A percentile compares a stretch with the other conserved stretches of the same genome.
These are phyloP conservation scores for Microstegium vimineum DNA, from an alignment of 176 grass and related monocot species.

Conservation along the genomic window DNA sequence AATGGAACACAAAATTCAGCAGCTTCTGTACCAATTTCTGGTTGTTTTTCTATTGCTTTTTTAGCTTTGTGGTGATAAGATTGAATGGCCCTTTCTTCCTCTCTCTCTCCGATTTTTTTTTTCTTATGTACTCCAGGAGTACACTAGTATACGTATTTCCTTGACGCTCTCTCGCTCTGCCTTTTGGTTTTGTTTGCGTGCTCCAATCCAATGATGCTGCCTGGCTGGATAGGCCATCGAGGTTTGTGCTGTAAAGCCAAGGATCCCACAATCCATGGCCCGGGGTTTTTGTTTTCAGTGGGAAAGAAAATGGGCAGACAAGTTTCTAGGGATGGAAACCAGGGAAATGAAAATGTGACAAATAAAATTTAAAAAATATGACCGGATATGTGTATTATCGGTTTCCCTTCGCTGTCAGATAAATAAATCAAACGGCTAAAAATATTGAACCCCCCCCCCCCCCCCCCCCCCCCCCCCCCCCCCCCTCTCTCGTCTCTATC, in stretches of 20 bases:
- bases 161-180: not conserved
- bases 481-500: not conserved
- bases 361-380: not conserved
- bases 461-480: too few relatives aligned
- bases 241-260: conserved; percentile 4
- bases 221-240: conserved; percentile 4
- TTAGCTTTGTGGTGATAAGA: conserved; percentile 5
- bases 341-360: not conserved
- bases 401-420: too few relatives aligned
- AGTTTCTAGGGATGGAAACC: not conserved
- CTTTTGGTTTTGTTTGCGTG: conserved; percentile 9
- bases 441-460: too few relatives aligned
- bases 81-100: conserved; percentile 8
- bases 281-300: not conserved
- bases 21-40: not conserved
- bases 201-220: conserved; percentile 19
- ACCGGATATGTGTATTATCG: not conserved
- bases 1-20: conserved; percentile 16
- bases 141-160: not conserved
- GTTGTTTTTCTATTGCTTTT: not conserved
- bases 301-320: not conserved
- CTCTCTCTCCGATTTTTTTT: not conserved
- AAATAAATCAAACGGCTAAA: not conserved
- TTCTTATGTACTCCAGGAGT: too few relatives aligned
- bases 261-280: not conserved